phyloP scores from a whole-genome alignment of 1,284 basidiomycete genomes.

The Neonothopanus nambi region DNA sequence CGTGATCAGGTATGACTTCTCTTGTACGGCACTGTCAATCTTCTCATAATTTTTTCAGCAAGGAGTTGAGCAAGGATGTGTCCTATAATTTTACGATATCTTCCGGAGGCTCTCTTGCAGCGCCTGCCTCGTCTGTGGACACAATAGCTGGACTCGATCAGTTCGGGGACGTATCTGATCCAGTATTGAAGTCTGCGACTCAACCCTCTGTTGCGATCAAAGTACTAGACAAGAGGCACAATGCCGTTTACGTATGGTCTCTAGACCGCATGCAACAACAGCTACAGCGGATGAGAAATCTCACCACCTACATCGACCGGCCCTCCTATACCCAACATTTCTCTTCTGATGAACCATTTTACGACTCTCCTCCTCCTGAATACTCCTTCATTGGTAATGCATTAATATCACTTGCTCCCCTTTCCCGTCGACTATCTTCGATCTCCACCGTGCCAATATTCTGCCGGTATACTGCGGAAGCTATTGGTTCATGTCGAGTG shows the following conservation, averaged over 20 bases:
- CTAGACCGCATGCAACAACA: slow-evolving; percentile 86
- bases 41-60: slow-evolving; percentile 44
- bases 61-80: slow-evolving; percentile 83
- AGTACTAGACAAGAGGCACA: slow-evolving; percentile 85
- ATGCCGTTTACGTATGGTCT: slow-evolving; percentile 90
- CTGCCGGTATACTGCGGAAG: slow-evolving; percentile 89
- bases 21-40: neutral
- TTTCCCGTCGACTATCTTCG: slow-evolving; percentile 79
- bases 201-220: slow-evolving; percentile 90
- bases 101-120: slow-evolving; percentile 78
- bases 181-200: slow-evolving; percentile 64
- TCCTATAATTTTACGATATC: slow-evolving; percentile 91
- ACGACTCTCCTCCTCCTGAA: slow-evolving; percentile 79
- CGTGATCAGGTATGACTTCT: slow-evolving; percentile 72
- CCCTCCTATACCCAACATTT: slow-evolving; percentile 94
- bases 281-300: slow-evolving; percentile 90
- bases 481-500: slow-evolving; percentile 88
- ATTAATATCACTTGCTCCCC: slow-evolving; percentile 78
- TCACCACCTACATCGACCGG: slow-evolving; percentile 89
- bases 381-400: slow-evolving; percentile 93
- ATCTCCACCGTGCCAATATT: slow-evolving; percentile 81
- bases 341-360: slow-evolving; percentile 91
- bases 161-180: slow-evolving; percentile 90
- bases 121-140: slow-evolving; percentile 83
- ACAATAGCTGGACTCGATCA: slow-evolving; percentile 87